Evolutionary conservation across 805 yeast species (phyloP).

Genomic region (Lipomyces chichibuensis): DNA sequence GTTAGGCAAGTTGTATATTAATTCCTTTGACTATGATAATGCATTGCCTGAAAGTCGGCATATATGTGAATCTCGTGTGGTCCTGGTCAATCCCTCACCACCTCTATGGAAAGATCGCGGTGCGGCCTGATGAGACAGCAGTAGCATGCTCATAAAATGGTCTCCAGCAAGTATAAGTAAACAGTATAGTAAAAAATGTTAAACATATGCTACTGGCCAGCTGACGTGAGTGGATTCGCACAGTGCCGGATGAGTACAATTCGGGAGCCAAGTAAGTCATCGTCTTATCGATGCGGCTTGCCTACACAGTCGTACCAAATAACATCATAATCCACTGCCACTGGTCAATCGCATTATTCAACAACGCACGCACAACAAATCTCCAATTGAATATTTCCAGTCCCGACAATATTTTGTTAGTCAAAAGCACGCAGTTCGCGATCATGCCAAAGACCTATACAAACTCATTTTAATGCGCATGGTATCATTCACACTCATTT

Average conservation of each 20-base stretch:
- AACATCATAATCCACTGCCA: not conserved
- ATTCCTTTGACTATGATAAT: not conserved
- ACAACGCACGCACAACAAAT: not conserved
- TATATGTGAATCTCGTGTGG: too few species aligned
- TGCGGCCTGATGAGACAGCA: too few species aligned
- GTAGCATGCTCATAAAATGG: too few species aligned
- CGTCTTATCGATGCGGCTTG: not conserved
- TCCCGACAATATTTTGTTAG: not conserved
- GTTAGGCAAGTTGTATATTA: not conserved
- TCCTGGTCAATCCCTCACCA: too few species aligned
- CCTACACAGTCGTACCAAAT: not conserved
- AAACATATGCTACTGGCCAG: too few species aligned
- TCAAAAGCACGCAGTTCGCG: not conserved
- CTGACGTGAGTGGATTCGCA: too few species aligned
- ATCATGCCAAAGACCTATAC: not conserved
- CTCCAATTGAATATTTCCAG: not conserved
- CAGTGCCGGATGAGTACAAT: too few species aligned
- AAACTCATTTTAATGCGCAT: slow-evolving; percentile 21
- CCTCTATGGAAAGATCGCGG: too few species aligned
- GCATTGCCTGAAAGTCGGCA: not conserved
- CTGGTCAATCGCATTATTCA: not conserved
- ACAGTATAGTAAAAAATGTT: too few species aligned
- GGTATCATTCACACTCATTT: slow-evolving; percentile 5
- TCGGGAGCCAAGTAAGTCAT: not conserved
- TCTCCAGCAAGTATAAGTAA: too few species aligned